These are phyloP conservation scores for Aulographum hederae DNA, from an alignment of 2,329 filamentous ascomycete species.

Conservation along the genomic window DNA sequence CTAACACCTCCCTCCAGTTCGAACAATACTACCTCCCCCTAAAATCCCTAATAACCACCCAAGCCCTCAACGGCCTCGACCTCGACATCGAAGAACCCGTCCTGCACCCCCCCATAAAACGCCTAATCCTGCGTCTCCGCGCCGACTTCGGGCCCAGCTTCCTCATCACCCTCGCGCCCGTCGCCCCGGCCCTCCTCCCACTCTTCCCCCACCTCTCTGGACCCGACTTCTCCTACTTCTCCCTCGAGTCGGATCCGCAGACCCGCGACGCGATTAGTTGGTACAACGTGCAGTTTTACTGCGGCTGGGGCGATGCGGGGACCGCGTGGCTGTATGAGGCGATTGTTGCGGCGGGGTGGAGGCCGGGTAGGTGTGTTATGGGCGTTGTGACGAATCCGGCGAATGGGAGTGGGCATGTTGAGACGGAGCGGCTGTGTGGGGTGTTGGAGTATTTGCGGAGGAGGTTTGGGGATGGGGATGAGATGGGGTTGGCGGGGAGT, in stretches of 20 bases:
- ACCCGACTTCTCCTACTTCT: slow-evolving; percentile 11
- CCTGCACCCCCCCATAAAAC: slow-evolving; percentile 42
- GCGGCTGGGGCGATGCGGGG: slow-evolving; percentile 59
- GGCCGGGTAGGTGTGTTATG: slow-evolving; percentile 54
- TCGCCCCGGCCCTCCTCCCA: slow-evolving; percentile 44
- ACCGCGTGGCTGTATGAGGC: slow-evolving; percentile 31
- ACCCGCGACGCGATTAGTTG: slow-evolving; percentile 36
- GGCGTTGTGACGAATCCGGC: slow-evolving; percentile 63
- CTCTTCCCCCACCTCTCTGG: slow-evolving; percentile 8
- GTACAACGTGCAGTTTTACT: slow-evolving; percentile 92
- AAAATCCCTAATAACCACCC: slow-evolving; percentile 40
- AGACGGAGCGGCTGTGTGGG: slow-evolving; percentile 33
- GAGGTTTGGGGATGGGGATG: slow-evolving; percentile 36
- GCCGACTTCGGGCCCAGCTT: slow-evolving; percentile 52
- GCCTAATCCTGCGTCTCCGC: slow-evolving; percentile 28
- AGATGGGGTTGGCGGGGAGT: too few relatives aligned
- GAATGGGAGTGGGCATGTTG: slow-evolving; percentile 49
- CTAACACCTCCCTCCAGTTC: slow-evolving; percentile 30
- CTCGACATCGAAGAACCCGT: slow-evolving; percentile 48
- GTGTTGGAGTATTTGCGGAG: slow-evolving; percentile 39
- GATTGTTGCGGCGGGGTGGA: slow-evolving; percentile 47
- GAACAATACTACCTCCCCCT: slow-evolving; percentile 58
- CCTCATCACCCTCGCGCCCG: slow-evolving; percentile 65
- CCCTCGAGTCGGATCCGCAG: slow-evolving; percentile 6
- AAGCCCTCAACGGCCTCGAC: slow-evolving; percentile 23